Percentiles rank a stretch among this genome's conserved stretches.
phyloP scores from a whole-genome alignment of 495 filamentous ascomycete species.

The Cryomyces minteri region DNA sequence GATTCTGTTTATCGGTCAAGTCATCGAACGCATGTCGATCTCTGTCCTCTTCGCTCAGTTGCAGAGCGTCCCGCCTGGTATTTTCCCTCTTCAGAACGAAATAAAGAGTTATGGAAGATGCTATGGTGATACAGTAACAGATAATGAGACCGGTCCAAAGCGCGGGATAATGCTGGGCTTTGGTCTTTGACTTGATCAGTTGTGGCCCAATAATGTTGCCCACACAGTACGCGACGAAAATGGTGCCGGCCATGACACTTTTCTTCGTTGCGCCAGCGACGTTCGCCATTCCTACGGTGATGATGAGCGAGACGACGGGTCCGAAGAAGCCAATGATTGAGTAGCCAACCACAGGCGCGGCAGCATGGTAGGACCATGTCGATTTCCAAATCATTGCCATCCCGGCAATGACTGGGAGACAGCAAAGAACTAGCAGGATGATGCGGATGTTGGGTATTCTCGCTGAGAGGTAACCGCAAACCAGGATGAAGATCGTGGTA shows the following conservation, averaged over 20 bases:
- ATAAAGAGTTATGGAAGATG: conserved; percentile 34
- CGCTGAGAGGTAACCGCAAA: conserved; percentile 42
- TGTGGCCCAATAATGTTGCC: conserved; percentile 61
- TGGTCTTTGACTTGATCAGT: conserved; percentile 41
- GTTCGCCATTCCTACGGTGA: conserved; percentile 50
- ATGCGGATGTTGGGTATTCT: conserved; percentile 44
- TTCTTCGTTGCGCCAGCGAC: conserved; percentile 68
- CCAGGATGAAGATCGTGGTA: conserved; percentile 42
- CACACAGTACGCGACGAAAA: conserved; percentile 58
- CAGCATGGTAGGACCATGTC: conserved; percentile 41
- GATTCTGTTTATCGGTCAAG: conserved; percentile 60
- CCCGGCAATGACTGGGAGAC: conserved; percentile 54
- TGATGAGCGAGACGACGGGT: conserved; percentile 42
- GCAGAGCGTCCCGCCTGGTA: conserved; percentile 22
- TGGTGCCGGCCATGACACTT: conserved; percentile 48
- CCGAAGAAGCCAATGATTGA: conserved; percentile 55
- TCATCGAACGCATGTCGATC: conserved; percentile 51
- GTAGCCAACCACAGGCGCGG: conserved; percentile 47
- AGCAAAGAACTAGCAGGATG: conserved; percentile 41
- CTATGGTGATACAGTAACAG: conserved; percentile 53
- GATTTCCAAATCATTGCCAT: conserved; percentile 60
- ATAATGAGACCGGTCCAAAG: conserved; percentile 54
- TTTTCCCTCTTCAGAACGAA: conserved; percentile 39
- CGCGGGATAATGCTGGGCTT: conserved; percentile 45
- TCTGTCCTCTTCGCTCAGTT: conserved; percentile 38